Conservation (phyloP, 139 green algal genomes). For the Closterium sp. region DNA sequence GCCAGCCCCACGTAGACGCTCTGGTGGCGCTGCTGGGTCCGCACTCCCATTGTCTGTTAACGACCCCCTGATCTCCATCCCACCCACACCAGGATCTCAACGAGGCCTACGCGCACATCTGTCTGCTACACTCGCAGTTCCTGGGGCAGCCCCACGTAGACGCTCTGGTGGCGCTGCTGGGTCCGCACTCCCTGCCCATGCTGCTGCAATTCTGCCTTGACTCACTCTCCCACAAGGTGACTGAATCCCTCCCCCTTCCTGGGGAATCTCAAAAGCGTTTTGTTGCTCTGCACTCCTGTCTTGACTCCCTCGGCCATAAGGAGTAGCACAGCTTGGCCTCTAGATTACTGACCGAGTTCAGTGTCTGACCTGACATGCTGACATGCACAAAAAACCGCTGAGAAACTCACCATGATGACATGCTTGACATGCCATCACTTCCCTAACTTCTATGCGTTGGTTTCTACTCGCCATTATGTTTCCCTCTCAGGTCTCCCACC, state of each 20-base stretch:
- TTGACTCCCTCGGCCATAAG: too few species aligned
- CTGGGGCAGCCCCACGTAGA: not conserved
- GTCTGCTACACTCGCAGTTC: not conserved
- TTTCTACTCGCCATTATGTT: too few species aligned
- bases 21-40: not conserved
- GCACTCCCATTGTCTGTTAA: not conserved
- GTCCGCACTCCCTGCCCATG: not conserved
- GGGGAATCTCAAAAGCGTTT: too few species aligned
- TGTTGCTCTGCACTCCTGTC: too few species aligned
- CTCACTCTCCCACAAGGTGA: conserved; percentile 14
- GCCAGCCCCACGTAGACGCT: not conserved
- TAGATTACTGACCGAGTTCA: not conserved
- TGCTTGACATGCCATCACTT: too few species aligned
- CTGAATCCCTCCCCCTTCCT: too few species aligned
- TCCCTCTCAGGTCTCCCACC: too few species aligned
- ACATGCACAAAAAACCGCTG: too few species aligned
- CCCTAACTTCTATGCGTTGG: too few species aligned
- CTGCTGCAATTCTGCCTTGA: conserved; percentile 10
- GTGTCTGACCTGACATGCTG: too few species aligned
- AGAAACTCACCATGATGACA: too few species aligned
- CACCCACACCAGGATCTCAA: conserved; percentile 4
- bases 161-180: conserved; percentile 15
- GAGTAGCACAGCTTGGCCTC: too few species aligned
- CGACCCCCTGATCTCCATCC: not conserved
- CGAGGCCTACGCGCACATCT: not conserved